Percentiles rank a stretch among this genome's conserved stretches.
Conservation (phyloP, 129 eudicot genomes). For the sunflower (Helianthus annuus) region HanXRQr2.0-SUNRISE NC_035439.2:31231141-31231640, state of each 20-base stretch:
- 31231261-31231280: not conserved
- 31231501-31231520: not conserved
- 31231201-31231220: no score
- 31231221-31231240: no score
- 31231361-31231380: slow-evolving; percentile 8
- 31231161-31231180: no score
- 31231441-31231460: slow-evolving; percentile 35
- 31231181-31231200: no score
- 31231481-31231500: slow-evolving; percentile 17
- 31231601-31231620: slow-evolving; percentile 17
- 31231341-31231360: slow-evolving; percentile 14
- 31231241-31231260: no score
- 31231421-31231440: slow-evolving; percentile 15
- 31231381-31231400: not conserved
- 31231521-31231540: slow-evolving; percentile 25
- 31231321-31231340: not conserved
- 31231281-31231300: not conserved
- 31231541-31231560: slow-evolving; percentile 34
- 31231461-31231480: slow-evolving; percentile 11
- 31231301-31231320: not conserved
- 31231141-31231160: no score
- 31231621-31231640: slow-evolving; percentile 18
- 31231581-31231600: slow-evolving; percentile 10
- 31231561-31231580: slow-evolving; percentile 16
- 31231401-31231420: slow-evolving; percentile 23